Percentiles rank a stretch among this genome's conserved stretches.
Conservation (phyloP, 2,329 filamentous ascomycete genomes). For the Penicillium sp. region DNA sequence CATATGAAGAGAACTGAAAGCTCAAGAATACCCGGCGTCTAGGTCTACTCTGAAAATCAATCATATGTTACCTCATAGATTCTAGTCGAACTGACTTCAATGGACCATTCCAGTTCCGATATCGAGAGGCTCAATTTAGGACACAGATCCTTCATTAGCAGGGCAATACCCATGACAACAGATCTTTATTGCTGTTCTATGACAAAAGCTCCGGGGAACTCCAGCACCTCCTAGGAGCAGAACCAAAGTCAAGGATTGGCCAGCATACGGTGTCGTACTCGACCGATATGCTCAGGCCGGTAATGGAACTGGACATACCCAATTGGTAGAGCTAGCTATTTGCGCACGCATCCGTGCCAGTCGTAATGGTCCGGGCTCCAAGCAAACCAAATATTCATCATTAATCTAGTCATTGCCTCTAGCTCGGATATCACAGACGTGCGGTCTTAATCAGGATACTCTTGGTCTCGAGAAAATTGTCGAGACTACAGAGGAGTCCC, state of each 20-base stretch:
- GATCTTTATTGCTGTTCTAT: too few relatives aligned
- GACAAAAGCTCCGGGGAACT: too few relatives aligned
- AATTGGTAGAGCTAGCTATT: not conserved
- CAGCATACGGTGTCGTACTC: too few relatives aligned
- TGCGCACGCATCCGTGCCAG: not conserved
- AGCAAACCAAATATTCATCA: not conserved
- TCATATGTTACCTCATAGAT: not conserved
- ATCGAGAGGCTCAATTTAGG: not conserved
- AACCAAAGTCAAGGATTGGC: too few relatives aligned
- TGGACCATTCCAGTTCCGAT: not conserved
- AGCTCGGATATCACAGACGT: not conserved
- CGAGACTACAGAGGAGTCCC: conserved; percentile 37
- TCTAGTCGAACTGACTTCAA: not conserved
- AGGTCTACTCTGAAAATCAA: not conserved
- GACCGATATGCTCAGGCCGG: too few relatives aligned
- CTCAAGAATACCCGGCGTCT: too few relatives aligned
- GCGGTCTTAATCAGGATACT: conserved; percentile 27
- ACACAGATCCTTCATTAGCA: too few relatives aligned
- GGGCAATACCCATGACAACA: too few relatives aligned
- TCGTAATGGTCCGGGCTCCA: too few relatives aligned
- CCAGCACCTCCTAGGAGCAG: too few relatives aligned
- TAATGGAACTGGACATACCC: too few relatives aligned
- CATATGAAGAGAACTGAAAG: too few relatives aligned
- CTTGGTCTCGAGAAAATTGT: conserved; percentile 34
- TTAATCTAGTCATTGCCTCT: not conserved